Evolutionary conservation across 352 stramenopile genomes (phyloP).

Genomic region (Peronospora farinosa): DNA sequence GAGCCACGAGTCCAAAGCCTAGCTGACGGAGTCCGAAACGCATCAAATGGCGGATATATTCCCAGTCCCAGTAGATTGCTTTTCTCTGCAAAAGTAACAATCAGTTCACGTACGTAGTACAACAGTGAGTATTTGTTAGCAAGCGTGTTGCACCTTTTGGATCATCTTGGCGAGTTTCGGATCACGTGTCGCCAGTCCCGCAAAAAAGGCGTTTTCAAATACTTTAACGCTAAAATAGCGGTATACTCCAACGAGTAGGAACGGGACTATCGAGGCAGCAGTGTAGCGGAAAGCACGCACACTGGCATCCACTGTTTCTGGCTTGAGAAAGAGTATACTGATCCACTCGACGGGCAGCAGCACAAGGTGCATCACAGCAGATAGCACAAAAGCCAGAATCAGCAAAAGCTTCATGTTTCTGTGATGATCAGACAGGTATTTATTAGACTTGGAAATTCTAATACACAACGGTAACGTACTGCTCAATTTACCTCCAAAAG

Average conservation of each 20-base stretch:
- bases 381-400: slow-evolving; percentile 45
- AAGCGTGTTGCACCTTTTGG: slow-evolving; percentile 22
- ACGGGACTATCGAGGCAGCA: slow-evolving; percentile 43
- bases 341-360: slow-evolving; percentile 62
- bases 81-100: slow-evolving; percentile 30
- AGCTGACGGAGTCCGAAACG: slow-evolving; percentile 43
- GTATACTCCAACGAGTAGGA: slow-evolving; percentile 47
- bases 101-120: background rate
- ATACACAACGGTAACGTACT: background rate
- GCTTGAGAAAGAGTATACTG: slow-evolving; percentile 32
- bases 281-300: slow-evolving; percentile 51
- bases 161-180: slow-evolving; percentile 35
- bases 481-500: slow-evolving; percentile 34
- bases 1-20: slow-evolving; percentile 45
- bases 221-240: slow-evolving; percentile 53
- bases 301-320: slow-evolving; percentile 38
- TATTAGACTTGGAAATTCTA: slow-evolving; percentile 8
- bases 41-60: slow-evolving; percentile 53
- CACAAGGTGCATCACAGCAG: slow-evolving; percentile 39
- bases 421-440: background rate
- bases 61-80: slow-evolving; percentile 67
- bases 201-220: slow-evolving; percentile 72
- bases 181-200: slow-evolving; percentile 42
- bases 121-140: background rate
- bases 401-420: slow-evolving; percentile 50